These are phyloP conservation scores for Botrytis porri DNA, from an alignment of 2,329 filamentous ascomycete genomes.

Conservation along the genomic window DNA sequence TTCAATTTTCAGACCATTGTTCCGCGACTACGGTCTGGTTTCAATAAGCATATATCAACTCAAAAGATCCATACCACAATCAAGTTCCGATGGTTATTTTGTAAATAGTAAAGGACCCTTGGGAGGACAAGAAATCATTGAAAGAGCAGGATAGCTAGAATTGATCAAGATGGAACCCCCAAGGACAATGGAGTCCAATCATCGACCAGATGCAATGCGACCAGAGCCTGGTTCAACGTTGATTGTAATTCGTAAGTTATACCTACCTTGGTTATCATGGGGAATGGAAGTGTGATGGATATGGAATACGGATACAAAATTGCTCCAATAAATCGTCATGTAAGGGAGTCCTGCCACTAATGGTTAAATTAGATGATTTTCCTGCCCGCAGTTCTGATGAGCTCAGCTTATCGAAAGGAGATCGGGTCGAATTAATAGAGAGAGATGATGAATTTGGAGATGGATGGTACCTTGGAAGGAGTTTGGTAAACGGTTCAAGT, in stretches of 20 bases:
- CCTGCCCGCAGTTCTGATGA: constrained; percentile 88
- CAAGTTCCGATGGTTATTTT: constrained; percentile 5
- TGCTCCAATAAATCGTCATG: not conserved
- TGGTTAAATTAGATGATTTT: constrained; percentile 71
- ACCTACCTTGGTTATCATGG: constrained; percentile 37
- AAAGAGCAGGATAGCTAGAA: constrained; percentile 16
- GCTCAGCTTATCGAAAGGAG: constrained; percentile 80
- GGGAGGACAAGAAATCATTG: constrained; percentile 1
- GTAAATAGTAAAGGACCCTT: not conserved
- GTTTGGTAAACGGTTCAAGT: constrained; percentile 68
- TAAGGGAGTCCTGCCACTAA: constrained; percentile 3
- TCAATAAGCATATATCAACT: not conserved
- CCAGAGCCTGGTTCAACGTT: constrained; percentile 65
- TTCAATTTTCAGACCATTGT: not conserved
- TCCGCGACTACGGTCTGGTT: not conserved
- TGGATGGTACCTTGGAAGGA: constrained; percentile 78
- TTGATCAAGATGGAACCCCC: constrained; percentile 43
- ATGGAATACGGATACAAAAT: constrained; percentile 17
- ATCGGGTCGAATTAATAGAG: constrained; percentile 79
- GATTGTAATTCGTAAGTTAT: constrained; percentile 69
- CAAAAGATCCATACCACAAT: not conserved
- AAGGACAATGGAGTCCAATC: constrained; percentile 41
- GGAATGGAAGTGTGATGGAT: not conserved
- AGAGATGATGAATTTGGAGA: constrained; percentile 86
- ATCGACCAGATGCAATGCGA: constrained; percentile 38